Conservation (phyloP, 2,329 filamentous ascomycete genomes). For the Cladosporium velox region DNA sequence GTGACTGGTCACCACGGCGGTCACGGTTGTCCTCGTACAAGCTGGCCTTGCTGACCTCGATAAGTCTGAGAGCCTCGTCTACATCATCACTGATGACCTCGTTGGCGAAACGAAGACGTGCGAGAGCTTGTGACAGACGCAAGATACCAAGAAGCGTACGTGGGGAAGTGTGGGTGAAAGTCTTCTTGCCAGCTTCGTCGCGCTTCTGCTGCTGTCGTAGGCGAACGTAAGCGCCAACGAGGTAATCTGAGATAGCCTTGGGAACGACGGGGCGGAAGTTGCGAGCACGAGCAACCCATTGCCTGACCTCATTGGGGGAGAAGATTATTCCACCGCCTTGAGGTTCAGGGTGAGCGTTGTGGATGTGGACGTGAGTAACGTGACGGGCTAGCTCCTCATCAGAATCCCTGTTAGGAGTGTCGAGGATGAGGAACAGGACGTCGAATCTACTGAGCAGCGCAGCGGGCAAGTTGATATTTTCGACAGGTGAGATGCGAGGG, state of each 20-base stretch:
- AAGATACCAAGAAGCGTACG: conserved; percentile 91
- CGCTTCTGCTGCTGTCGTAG: conserved; percentile 90
- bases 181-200: conserved; percentile 86
- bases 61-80: conserved; percentile 86
- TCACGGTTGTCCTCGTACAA: conserved; percentile 70
- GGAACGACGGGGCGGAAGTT: conserved; percentile 86
- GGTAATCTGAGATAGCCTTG: conserved; percentile 85
- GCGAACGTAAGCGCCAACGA: conserved; percentile 94
- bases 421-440: conserved; percentile 92
- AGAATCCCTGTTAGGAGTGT: conserved; percentile 84
- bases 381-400: conserved; percentile 95
- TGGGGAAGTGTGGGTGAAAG: conserved; percentile 90
- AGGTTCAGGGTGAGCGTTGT: conserved; percentile 85
- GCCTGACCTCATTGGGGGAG: conserved; percentile 87
- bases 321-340: conserved; percentile 71
- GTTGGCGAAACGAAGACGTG: conserved; percentile 84
- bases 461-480: conserved; percentile 99
- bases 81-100: conserved; percentile 89
- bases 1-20: conserved; percentile 68
- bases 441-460: conserved; percentile 96
- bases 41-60: conserved; percentile 92
- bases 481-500: conserved; percentile 91
- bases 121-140: conserved; percentile 89
- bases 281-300: conserved; percentile 91
- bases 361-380: conserved; percentile 96